phyloP scores from a whole-genome alignment of 2,329 filamentous ascomycete species.

The Ceratocystis ficicola region DNA sequence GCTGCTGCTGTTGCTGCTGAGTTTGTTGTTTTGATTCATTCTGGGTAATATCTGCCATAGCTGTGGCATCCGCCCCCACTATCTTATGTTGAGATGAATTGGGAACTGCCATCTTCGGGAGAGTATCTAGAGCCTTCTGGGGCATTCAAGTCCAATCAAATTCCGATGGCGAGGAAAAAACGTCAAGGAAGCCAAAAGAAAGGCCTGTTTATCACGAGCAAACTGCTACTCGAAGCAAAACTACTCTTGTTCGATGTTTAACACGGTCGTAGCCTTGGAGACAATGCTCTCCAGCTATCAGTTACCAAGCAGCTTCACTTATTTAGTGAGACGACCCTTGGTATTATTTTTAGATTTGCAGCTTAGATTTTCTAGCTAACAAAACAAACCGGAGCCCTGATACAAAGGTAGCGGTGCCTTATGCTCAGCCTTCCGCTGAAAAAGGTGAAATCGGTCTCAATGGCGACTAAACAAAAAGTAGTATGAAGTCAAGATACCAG shows the following conservation, averaged over 20 bases:
- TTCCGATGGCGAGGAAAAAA: too few relatives aligned
- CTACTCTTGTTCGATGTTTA: neutral
- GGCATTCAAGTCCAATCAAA: neutral
- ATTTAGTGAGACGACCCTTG: neutral
- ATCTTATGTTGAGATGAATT: constrained; percentile 17
- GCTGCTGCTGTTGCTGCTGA: constrained; percentile 7
- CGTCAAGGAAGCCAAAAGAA: neutral
- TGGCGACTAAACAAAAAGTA: neutral
- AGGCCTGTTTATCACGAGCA: neutral
- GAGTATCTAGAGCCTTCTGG: neutral
- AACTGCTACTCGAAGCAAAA: neutral
- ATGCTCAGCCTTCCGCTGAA: neutral
- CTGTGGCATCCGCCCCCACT: neutral
- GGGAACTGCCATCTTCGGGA: constrained; percentile 17
- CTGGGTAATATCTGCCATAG: neutral
- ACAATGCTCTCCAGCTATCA: neutral
- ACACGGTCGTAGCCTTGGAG: neutral
- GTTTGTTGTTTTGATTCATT: constrained; percentile 9
- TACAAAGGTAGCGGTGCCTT: neutral
- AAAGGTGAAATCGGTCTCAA: neutral
- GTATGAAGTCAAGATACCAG: neutral
- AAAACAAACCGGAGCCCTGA: too few relatives aligned
- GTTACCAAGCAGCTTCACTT: neutral
- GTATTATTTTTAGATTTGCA: too few relatives aligned
- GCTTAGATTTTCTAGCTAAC: too few relatives aligned